phyloP scores from a whole-genome alignment of 179 eudicot species.

The Beta lomatogona region DNA sequence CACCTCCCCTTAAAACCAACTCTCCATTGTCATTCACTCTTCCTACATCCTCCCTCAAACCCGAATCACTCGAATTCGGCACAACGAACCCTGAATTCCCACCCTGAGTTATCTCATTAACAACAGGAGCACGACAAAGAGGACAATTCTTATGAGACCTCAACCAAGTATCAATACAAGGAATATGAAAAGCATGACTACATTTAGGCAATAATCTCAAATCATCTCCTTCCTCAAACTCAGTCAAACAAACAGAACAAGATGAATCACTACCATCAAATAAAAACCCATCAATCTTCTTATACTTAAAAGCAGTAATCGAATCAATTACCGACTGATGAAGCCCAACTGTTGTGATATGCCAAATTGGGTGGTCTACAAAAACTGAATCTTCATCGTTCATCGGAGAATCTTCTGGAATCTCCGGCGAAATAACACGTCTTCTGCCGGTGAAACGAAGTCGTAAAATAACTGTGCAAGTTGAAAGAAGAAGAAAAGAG shows the following conservation, averaged over 20 bases:
- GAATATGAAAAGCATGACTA: conserved; percentile 65
- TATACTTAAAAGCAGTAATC: conserved; percentile 54
- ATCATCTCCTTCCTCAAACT: conserved; percentile 75
- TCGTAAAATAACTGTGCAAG: conserved; percentile 36
- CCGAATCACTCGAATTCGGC: not conserved
- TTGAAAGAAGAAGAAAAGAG: conserved; percentile 40
- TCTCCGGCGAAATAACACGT: not conserved
- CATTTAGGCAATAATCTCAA: conserved; percentile 73
- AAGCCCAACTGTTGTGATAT: conserved; percentile 67
- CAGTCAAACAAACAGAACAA: conserved; percentile 78
- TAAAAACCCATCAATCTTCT: conserved; percentile 56
- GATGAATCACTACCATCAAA: conserved; percentile 63
- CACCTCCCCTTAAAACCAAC: conserved; percentile 16
- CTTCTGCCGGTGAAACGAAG: conserved; percentile 31
- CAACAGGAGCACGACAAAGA: conserved; percentile 64
- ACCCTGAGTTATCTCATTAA: conserved; percentile 11
- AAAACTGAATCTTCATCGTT: conserved; percentile 22
- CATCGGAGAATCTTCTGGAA: conserved; percentile 1
- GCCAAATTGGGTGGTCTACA: conserved; percentile 66
- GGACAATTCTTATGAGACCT: conserved; percentile 72
- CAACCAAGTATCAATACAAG: conserved; percentile 77
- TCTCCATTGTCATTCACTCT: not conserved
- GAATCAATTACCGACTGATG: conserved; percentile 61
- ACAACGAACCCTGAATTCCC: not conserved
- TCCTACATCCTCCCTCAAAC: conserved; percentile 3